These are phyloP conservation scores for Pythium sp. DNA, from an alignment of 352 stramenopile species.

Conservation along the genomic window DNA sequence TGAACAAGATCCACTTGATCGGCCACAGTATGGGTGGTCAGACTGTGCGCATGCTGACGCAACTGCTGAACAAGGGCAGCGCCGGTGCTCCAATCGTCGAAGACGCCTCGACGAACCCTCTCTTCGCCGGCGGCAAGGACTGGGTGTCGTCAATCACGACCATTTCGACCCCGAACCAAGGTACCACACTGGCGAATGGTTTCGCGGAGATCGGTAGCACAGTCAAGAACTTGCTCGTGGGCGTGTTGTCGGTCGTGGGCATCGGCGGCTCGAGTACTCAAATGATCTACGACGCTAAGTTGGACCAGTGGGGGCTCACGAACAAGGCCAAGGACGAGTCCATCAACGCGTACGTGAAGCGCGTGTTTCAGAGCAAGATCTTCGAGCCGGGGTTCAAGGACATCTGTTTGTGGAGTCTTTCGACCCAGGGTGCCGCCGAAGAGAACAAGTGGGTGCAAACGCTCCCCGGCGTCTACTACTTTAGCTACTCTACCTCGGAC, in stretches of 20 bases:
- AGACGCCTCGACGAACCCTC: constrained; percentile 15
- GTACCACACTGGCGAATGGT: constrained; percentile 21
- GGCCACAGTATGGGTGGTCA: constrained; percentile 81
- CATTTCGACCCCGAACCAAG: constrained; percentile 22
- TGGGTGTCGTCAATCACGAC: constrained; percentile 39
- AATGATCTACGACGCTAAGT: constrained; percentile 45
- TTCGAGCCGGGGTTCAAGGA: constrained; percentile 44
- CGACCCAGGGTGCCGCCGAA: constrained; percentile 40
- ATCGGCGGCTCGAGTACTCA: neutral
- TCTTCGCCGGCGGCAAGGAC: constrained; percentile 32
- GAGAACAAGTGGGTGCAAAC: constrained; percentile 53
- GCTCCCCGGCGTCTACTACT: constrained; percentile 57
- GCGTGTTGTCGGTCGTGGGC: constrained; percentile 14
- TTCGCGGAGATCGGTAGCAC: constrained; percentile 18
- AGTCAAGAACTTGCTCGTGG: constrained; percentile 12
- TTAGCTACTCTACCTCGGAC: constrained; percentile 45
- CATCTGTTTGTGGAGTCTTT: constrained; percentile 44
- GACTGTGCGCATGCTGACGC: constrained; percentile 68
- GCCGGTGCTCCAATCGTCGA: constrained; percentile 25
- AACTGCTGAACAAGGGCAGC: constrained; percentile 35
- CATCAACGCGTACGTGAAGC: constrained; percentile 34
- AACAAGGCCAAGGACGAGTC: constrained; percentile 26
- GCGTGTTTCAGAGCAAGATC: constrained; percentile 36
- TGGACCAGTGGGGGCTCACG: constrained; percentile 47
- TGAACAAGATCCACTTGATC: constrained; percentile 66